phyloP scores from a whole-genome alignment of 1,284 basidiomycete genomes.

The Cutaneotrichosporon sp. region DNA sequence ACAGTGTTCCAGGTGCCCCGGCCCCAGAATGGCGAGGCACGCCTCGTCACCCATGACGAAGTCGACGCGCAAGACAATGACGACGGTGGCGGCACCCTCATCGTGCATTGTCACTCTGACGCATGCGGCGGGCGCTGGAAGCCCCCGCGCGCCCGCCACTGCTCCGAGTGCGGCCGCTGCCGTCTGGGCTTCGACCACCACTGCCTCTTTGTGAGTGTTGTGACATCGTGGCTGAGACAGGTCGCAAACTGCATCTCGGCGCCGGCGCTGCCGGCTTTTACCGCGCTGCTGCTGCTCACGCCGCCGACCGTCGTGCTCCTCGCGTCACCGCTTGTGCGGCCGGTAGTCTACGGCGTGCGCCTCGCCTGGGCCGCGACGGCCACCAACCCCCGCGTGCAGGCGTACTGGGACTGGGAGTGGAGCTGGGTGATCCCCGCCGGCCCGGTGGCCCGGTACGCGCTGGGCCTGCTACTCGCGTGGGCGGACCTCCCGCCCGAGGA shows the following conservation, averaged over 20 bases:
- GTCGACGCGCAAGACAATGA: not conserved
- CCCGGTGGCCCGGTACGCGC: constrained; percentile 38
- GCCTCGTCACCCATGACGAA: not conserved
- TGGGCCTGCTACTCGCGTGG: constrained; percentile 41
- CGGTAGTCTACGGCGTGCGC: constrained; percentile 19
- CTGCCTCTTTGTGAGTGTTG: constrained; percentile 41
- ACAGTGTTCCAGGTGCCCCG: constrained; percentile 39
- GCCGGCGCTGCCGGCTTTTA: constrained; percentile 41
- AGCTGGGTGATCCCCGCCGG: constrained; percentile 46
- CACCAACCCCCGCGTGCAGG: constrained; percentile 8
- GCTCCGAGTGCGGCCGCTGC: constrained; percentile 46
- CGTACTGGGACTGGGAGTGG: constrained; percentile 39
- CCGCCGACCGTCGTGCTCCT: constrained; percentile 30
- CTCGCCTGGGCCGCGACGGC: constrained; percentile 29
- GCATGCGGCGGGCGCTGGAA: constrained; percentile 39
- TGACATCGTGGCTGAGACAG: too few relatives aligned
- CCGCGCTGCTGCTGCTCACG: constrained; percentile 33
- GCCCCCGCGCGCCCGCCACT: constrained; percentile 47
- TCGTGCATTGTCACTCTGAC: constrained; percentile 5
- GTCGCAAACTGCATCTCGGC: constrained; percentile 51
- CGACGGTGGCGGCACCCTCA: not conserved
- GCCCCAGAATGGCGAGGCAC: constrained; percentile 9
- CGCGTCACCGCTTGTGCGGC: constrained; percentile 25
- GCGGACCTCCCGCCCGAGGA: constrained; percentile 32
- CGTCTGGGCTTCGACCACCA: constrained; percentile 50